These are phyloP conservation scores for Aureobasidium subglaciale DNA, from an alignment of 2,329 filamentous ascomycete species.

Conservation along the genomic window DNA sequence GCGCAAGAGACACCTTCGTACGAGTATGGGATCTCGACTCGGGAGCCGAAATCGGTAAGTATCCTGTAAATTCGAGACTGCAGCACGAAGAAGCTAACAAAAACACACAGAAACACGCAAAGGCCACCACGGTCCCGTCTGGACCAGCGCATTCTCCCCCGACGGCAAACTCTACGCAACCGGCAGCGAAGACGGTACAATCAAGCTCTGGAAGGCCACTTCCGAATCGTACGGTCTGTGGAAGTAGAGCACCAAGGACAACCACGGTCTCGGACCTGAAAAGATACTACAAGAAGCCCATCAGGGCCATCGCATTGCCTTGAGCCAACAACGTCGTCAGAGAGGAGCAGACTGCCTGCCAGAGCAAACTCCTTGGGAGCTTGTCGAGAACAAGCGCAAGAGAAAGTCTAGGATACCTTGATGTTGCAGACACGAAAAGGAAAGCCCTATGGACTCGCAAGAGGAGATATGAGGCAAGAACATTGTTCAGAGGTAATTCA, in stretches of 20 bases:
- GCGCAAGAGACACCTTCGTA: slow-evolving; percentile 93
- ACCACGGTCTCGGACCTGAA: background rate
- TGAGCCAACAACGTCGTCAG: too few relatives aligned
- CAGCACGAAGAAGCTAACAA: background rate
- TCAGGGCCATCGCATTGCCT: too few relatives aligned
- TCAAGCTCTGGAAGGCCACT: slow-evolving; percentile 78
- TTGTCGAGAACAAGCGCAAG: too few relatives aligned
- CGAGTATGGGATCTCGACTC: slow-evolving; percentile 85
- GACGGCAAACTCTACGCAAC: slow-evolving; percentile 96
- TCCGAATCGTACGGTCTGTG: slow-evolving; percentile 59
- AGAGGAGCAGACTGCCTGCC: too few relatives aligned
- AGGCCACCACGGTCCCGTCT: slow-evolving; percentile 94
- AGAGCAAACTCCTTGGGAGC: too few relatives aligned
- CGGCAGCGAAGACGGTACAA: slow-evolving; percentile 92
- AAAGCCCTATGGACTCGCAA: too few relatives aligned
- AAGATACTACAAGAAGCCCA: too few relatives aligned
- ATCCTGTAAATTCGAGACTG: too few relatives aligned
- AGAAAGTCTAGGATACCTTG: too few relatives aligned
- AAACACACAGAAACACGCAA: slow-evolving; percentile 69
- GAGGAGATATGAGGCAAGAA: too few relatives aligned
- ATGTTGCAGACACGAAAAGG: too few relatives aligned
- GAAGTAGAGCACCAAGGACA: slow-evolving; percentile 37
- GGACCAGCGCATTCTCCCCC: slow-evolving; percentile 90
- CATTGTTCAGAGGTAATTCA: too few relatives aligned
- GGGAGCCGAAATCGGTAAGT: slow-evolving; percentile 65